A percentile compares a stretch with the other conserved stretches of the same genome.
Conservation (phyloP, 805 yeast species). For the Blastobotrys attinorum region DNA sequence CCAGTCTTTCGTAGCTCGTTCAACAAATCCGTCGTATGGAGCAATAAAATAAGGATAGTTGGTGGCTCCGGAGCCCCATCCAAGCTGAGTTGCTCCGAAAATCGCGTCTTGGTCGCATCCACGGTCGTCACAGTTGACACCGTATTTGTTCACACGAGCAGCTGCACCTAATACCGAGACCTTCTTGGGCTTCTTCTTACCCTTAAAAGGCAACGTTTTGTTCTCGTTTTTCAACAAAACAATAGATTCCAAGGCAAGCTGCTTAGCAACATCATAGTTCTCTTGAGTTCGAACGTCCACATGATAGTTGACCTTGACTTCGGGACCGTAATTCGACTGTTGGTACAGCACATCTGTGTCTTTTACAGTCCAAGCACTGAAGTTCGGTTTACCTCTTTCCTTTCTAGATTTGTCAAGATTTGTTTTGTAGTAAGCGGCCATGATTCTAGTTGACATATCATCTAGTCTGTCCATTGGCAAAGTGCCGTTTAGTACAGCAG, state of each 20-base stretch:
- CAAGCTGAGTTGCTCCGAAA: constrained; percentile 31
- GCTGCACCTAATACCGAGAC: constrained; percentile 45
- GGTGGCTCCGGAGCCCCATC: background rate
- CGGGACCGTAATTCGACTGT: constrained; percentile 38
- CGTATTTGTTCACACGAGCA: constrained; percentile 43
- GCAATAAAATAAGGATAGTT: background rate
- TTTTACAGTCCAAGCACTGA: constrained; percentile 47
- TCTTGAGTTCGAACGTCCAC: constrained; percentile 43
- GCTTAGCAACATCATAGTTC: constrained; percentile 38
- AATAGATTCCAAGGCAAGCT: constrained; percentile 50
- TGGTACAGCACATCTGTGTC: constrained; percentile 21
- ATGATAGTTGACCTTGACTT: constrained; percentile 47
- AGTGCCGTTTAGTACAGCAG: constrained; percentile 49
- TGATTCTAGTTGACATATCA: constrained; percentile 54
- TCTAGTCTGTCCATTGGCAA: constrained; percentile 45
- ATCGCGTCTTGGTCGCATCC: constrained; percentile 28
- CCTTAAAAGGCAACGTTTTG: constrained; percentile 47
- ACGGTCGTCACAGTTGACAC: constrained; percentile 48
- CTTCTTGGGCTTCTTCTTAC: constrained; percentile 28
- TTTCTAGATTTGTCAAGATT: constrained; percentile 25
- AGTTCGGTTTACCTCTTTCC: constrained; percentile 40
- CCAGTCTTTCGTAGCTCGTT: constrained; percentile 38
- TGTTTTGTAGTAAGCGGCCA: constrained; percentile 48
- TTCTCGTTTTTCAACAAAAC: constrained; percentile 48
- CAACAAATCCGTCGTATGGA: constrained; percentile 41